Percentiles rank a stretch among this genome's conserved stretches.
phyloP scores from a whole-genome alignment of 345 rosid species.

The Euphorbia tirucalli region DNA sequence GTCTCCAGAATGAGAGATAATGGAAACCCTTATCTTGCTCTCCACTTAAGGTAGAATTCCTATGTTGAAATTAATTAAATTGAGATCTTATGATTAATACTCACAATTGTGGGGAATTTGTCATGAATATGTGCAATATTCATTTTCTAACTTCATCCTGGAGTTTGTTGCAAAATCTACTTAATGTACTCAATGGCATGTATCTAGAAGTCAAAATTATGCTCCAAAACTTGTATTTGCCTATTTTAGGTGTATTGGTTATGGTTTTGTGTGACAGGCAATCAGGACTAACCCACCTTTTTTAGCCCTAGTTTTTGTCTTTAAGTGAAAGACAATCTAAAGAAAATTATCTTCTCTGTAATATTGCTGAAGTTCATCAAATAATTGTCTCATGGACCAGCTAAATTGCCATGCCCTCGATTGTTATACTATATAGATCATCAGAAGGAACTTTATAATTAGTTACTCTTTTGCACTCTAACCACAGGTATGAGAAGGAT shows the following conservation, averaged over 20 bases:
- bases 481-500: conserved; percentile 84
- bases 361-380: not conserved
- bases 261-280: not conserved
- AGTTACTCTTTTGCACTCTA: conserved; percentile 6
- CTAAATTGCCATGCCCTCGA: not conserved
- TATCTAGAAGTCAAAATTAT: not conserved
- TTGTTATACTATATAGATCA: not conserved
- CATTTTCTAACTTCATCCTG: not conserved
- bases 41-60: conserved; percentile 74
- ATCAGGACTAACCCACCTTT: not conserved
- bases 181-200: not conserved
- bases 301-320: too few relatives aligned
- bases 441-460: not conserved
- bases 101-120: not conserved
- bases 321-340: not conserved
- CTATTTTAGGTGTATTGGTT: not conserved
- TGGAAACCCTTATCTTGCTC: conserved; percentile 86
- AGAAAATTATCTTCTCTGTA: not conserved
- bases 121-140: not conserved
- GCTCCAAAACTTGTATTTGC: not conserved
- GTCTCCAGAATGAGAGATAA: conserved; percentile 73
- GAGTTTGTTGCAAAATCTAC: not conserved
- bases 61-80: not conserved
- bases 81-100: not conserved
- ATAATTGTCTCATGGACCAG: not conserved